phyloP scores from a whole-genome alignment of 1,139 yeast species.

The Diutina ranongensis region DNA sequence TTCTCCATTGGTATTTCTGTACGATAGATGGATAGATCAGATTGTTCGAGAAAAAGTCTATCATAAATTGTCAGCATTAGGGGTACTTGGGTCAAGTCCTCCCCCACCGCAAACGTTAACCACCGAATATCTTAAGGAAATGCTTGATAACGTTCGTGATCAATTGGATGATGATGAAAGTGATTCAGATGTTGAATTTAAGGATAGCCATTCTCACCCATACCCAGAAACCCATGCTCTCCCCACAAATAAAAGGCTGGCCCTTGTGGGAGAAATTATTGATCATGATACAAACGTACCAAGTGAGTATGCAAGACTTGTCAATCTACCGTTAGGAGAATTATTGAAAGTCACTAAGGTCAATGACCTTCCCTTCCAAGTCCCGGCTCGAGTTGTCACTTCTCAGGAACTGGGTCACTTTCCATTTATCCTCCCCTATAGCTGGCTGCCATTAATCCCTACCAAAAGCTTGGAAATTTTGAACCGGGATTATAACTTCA shows the following conservation, averaged over 20 bases:
- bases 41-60: conserved; percentile 25
- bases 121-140: conserved; percentile 21
- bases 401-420: not conserved
- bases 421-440: conserved; percentile 20
- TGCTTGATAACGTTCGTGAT: conserved; percentile 23
- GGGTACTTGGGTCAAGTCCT: conserved; percentile 28
- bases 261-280: conserved; percentile 7
- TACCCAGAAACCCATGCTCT: not conserved
- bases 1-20: conserved; percentile 14
- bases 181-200: conserved; percentile 1
- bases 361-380: conserved; percentile 8
- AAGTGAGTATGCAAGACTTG: conserved; percentile 14
- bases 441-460: conserved; percentile 30
- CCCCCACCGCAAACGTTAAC: conserved; percentile 15
- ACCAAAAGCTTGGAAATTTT: conserved; percentile 15
- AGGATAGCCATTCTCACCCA: not conserved
- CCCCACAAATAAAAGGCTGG: not conserved
- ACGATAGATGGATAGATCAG: conserved; percentile 21
- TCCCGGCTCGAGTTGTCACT: not conserved
- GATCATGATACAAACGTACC: conserved; percentile 10
- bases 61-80: conserved; percentile 26
- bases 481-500: conserved; percentile 11
- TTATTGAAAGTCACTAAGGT: conserved; percentile 16
- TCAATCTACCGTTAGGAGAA: conserved; percentile 17
- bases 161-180: conserved; percentile 12